Evolutionary conservation across 805 yeast genomes (phyloP), one percentile per base, ranked within the genome.

Genomic region (Candida tammaniensis): DNA sequence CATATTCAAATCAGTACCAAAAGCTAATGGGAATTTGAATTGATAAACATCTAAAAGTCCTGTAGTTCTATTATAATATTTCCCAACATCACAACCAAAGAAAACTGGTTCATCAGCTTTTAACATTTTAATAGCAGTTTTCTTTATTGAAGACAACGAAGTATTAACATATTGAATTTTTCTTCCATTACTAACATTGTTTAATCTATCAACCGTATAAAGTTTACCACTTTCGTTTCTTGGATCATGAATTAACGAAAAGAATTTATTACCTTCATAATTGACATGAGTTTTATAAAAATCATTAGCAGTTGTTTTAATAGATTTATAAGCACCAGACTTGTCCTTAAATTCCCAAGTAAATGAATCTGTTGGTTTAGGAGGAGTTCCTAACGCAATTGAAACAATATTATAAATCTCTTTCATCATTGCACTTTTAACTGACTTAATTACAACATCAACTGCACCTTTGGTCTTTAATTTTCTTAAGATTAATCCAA

Each of bases 41-140:
- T 82, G 70, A 25, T 74, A 71, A 14, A 76, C 60, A 53, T 86
- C 95, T 74, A 87, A 80, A 30, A 85, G 58, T 36, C 96, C 96
- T 6, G 77, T 55, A 17, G 55, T 57, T 37, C 69, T 70, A 55
- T 80, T 76, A 72, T 72, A 74, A 60, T 69, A 86, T 55, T 82
- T 80, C 16, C 91, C 93, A n/a, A 89, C 86, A 57, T 86, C 94
- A 12, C 89, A 80, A 9, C 95, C 95, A 52, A 86, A 87, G 66
- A 86, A 87, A 5, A 87, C 86, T 0, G 94, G 82, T 63, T 82
- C 82, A 59, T 84, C 80, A 41, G 67, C 69, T 61, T 81, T 73
- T 52, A 86, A 72, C 61, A 86, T 76, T 49, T 75, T 71, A 24
- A 85, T 76, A 18, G 86, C 84, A 31, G 79, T 68, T 20, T 68